phyloP scores from a whole-genome alignment of 139 green algal species.

The Eudorina sp. region DNA sequence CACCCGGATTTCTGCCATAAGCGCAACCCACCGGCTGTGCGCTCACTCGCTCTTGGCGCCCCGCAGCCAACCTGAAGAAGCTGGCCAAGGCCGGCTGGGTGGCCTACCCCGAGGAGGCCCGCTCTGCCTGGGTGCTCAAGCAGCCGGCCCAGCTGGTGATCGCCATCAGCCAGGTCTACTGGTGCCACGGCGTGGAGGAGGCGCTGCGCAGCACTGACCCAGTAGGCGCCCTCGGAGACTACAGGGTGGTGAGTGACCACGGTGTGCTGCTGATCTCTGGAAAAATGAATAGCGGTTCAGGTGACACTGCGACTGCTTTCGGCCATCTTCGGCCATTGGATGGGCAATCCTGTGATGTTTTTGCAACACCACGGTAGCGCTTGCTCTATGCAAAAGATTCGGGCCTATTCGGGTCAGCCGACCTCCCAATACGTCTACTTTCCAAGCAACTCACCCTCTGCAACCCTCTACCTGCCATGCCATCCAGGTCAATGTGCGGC shows the following conservation, averaged over 20 bases:
- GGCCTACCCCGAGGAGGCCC: constrained; percentile 71
- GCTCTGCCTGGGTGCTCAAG: constrained; percentile 83
- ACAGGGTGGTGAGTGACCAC: constrained; percentile 25
- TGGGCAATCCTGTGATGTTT: too few relatives aligned
- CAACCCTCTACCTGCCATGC: not conserved
- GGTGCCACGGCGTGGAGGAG: constrained; percentile 79
- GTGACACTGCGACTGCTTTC: too few relatives aligned
- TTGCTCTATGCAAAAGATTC: too few relatives aligned
- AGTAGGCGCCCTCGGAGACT: not conserved
- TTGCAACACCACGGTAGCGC: too few relatives aligned
- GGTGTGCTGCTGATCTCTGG: too few relatives aligned
- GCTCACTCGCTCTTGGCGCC: not conserved
- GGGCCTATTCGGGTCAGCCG: too few relatives aligned
- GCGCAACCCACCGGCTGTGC: not conserved
- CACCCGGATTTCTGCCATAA: too few relatives aligned
- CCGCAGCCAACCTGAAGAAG: constrained; percentile 67
- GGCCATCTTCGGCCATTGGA: too few relatives aligned
- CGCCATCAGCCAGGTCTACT: constrained; percentile 85
- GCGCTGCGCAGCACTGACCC: constrained; percentile 53
- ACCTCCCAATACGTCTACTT: too few relatives aligned
- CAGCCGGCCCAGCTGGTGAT: constrained; percentile 90
- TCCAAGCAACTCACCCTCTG: too few relatives aligned
- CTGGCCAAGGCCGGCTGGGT: constrained; percentile 72
- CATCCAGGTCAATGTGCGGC: constrained; percentile 70
- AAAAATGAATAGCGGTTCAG: too few relatives aligned